Percentiles rank a stretch among this genome's conserved stretches.
Evolutionary conservation across 371 early-diverging fungal species (phyloP).

Genomic region (Coemansia sp.): DNA sequence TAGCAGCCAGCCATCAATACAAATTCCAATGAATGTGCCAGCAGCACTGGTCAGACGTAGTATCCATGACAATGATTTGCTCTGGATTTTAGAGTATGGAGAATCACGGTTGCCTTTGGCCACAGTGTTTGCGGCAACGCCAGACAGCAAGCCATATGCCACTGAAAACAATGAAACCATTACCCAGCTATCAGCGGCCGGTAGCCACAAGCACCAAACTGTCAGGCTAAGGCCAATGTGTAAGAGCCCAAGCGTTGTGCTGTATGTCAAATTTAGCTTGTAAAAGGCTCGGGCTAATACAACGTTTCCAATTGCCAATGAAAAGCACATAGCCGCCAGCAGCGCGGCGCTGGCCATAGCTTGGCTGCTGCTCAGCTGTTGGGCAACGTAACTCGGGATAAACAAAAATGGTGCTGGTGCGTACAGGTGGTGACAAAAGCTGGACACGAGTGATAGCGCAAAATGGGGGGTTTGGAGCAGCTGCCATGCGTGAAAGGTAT

Average conservation of each 20-base stretch:
- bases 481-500: not conserved
- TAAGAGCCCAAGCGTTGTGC: not conserved
- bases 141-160: not conserved
- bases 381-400: not conserved
- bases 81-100: not conserved
- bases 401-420: not conserved
- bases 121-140: not conserved
- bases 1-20: slow-evolving; percentile 1
- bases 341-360: not conserved
- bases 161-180: not conserved
- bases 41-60: not conserved
- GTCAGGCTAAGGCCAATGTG: not conserved
- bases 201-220: slow-evolving; percentile 8
- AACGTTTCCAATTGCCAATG: not conserved
- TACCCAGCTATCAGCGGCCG: not conserved
- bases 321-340: slow-evolving; percentile 1
- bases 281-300: not conserved
- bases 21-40: not conserved
- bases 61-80: not conserved
- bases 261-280: not conserved
- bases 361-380: not conserved
- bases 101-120: not conserved
- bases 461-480: not conserved
- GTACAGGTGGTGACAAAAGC: not conserved
- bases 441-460: not conserved